Evolutionary conservation across 345 rosid species (phyloP).

Genomic region (Eucalyptus pumila): DNA sequence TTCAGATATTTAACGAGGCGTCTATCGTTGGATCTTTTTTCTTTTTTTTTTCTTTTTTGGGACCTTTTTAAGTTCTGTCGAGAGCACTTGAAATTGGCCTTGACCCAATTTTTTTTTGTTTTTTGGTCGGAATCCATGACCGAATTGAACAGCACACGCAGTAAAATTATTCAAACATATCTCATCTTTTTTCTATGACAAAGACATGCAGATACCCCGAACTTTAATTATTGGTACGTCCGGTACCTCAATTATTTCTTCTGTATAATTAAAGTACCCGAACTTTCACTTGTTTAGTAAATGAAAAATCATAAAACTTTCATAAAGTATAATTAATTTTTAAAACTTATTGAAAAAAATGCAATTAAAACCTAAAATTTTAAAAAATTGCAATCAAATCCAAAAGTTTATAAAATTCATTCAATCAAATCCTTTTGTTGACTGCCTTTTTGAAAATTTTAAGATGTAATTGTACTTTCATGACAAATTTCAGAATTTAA

Average conservation of each 20-base stretch:
- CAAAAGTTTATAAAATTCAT: too few species aligned
- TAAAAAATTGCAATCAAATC: rapidly evolving
- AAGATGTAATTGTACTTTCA: too few species aligned
- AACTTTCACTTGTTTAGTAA: background rate
- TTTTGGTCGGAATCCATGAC: background rate
- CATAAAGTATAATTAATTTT: rapidly evolving
- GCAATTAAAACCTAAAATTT: rapidly evolving
- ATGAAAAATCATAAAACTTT: background rate
- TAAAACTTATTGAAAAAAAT: rapidly evolving
- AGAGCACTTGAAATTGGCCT: background rate
- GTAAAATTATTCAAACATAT: background rate
- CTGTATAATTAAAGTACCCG: background rate
- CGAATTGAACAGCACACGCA: background rate
- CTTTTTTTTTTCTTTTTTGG: rapidly evolving
- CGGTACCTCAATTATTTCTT: background rate
- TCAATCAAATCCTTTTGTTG: too few species aligned
- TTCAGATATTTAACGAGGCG: background rate
- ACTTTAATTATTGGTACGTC: background rate
- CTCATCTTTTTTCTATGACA: background rate
- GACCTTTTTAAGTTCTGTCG: background rate
- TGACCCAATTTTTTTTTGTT: too few species aligned
- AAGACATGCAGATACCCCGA: too few species aligned
- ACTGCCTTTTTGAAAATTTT: too few species aligned
- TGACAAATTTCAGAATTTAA: rapidly evolving
- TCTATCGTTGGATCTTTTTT: background rate